Percentiles rank a stretch among this genome's conserved stretches.
Evolutionary conservation across 768 basidiomycete genomes (phyloP).

Genomic region (Macrolepiota albuminosa): DNA sequence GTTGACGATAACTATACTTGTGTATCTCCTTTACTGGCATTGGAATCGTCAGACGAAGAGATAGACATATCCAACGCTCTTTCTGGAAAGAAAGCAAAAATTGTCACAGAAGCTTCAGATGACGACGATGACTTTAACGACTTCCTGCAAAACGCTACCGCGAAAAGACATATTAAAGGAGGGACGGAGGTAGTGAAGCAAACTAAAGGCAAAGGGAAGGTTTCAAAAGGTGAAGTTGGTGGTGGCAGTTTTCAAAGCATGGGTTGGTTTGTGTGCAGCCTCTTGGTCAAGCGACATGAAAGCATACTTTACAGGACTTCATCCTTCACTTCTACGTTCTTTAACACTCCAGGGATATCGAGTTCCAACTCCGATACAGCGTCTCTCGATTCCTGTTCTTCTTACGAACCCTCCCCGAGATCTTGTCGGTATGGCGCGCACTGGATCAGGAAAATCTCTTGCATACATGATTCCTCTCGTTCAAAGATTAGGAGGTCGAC

Average conservation of each 20-base stretch:
- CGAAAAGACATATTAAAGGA: conserved; percentile 66
- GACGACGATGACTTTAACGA: conserved; percentile 60
- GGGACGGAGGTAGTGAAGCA: conserved; percentile 78
- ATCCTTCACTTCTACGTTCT: conserved; percentile 78
- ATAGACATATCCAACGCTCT: conserved; percentile 64
- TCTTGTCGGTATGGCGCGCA: conserved; percentile 97
- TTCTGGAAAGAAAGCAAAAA: conserved; percentile 39
- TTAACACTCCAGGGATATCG: conserved; percentile 91
- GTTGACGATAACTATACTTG: conserved; percentile 5
- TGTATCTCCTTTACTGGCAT: conserved; percentile 7
- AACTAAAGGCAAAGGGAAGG: conserved; percentile 65
- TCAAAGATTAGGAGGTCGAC: conserved; percentile 78
- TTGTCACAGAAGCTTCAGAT: conserved; percentile 33
- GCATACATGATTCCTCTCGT: conserved; percentile 94
- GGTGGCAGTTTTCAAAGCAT: conserved; percentile 97
- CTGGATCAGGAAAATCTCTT: conserved; percentile 95
- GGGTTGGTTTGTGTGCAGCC: conserved; percentile 48
- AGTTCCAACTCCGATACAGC: conserved; percentile 94
- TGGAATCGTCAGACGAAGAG: conserved; percentile 24
- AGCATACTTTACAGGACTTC: conserved; percentile 51
- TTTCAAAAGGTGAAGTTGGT: conserved; percentile 73
- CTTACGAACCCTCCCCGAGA: conserved; percentile 83
- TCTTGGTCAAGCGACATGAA: conserved; percentile 1
- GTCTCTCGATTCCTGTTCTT: conserved; percentile 81
- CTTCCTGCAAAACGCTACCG: conserved; percentile 65